Conservation (phyloP, 805 yeast genomes). For the Spathaspora sp. region DNA sequence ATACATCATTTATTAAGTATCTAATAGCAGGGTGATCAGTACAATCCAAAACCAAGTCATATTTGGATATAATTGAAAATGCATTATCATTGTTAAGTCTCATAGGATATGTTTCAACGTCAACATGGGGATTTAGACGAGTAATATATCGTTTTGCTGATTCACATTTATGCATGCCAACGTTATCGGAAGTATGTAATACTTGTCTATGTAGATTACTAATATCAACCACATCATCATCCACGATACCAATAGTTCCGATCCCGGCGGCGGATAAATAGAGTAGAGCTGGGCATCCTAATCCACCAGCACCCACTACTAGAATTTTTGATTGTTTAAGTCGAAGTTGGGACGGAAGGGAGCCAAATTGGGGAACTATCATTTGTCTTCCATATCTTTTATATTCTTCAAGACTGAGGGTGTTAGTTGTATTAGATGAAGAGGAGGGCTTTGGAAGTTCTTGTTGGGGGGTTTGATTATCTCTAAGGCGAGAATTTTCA, state of each 20-base stretch:
- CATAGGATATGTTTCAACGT: slow-evolving; percentile 47
- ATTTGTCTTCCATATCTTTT: slow-evolving; percentile 89
- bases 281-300: slow-evolving; percentile 87
- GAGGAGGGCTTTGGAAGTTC: neutral
- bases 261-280: slow-evolving; percentile 88
- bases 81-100: slow-evolving; percentile 57
- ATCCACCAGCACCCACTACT: slow-evolving; percentile 95
- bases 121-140: slow-evolving; percentile 66
- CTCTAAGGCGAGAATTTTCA: slow-evolving; percentile 13
- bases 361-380: slow-evolving; percentile 81
- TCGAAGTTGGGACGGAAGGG: slow-evolving; percentile 46
- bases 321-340: slow-evolving; percentile 59
- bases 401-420: slow-evolving; percentile 60
- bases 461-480: neutral
- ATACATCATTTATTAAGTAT: slow-evolving; percentile 81
- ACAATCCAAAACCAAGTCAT: slow-evolving; percentile 84
- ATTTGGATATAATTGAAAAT: slow-evolving; percentile 54
- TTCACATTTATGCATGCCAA: slow-evolving; percentile 72
- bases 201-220: slow-evolving; percentile 91
- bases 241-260: slow-evolving; percentile 82
- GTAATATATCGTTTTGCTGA: slow-evolving; percentile 62
- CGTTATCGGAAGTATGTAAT: slow-evolving; percentile 61
- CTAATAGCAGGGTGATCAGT: slow-evolving; percentile 90
- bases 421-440: neutral
- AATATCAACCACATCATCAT: slow-evolving; percentile 76